Evolutionary conservation across 371 early-diverging fungal genomes (phyloP).

Genomic region (Lichtheimia hyalospora): DNA sequence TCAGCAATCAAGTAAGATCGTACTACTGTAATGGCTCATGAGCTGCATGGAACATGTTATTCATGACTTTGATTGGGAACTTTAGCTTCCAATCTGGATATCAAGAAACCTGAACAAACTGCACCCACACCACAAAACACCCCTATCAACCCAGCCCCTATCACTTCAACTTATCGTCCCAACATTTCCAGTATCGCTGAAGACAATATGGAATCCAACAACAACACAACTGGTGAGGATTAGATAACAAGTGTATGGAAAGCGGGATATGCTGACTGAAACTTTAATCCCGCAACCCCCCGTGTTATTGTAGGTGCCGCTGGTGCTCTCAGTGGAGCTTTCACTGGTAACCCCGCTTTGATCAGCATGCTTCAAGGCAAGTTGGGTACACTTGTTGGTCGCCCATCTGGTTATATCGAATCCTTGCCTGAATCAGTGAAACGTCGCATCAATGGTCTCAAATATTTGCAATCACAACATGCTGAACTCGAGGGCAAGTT

Average conservation of each 20-base stretch:
- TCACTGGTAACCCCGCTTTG: constrained; percentile 45
- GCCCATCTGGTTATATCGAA: constrained; percentile 81
- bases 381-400: constrained; percentile 77
- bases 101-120: constrained; percentile 14
- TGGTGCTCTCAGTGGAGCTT: constrained; percentile 15
- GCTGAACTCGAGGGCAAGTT: constrained; percentile 80
- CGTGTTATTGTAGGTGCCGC: constrained; percentile 2
- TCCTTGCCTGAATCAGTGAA: constrained; percentile 76
- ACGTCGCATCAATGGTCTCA: constrained; percentile 81
- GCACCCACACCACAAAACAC: constrained; percentile 54
- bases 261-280: too few species aligned
- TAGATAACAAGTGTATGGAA: too few species aligned
- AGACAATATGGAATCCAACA: neutral
- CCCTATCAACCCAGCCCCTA: constrained; percentile 47
- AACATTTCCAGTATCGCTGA: constrained; percentile 42
- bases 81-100: constrained; percentile 13
- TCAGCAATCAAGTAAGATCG: constrained; percentile 11
- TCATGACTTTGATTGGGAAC: too few species aligned
- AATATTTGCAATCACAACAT: constrained; percentile 82
- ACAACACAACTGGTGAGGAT: too few species aligned
- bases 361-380: constrained; percentile 68
- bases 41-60: too few species aligned
- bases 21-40: too few species aligned
- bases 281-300: too few species aligned
- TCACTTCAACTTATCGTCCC: constrained; percentile 38